Base-by-base conservation (phyloP, 225 moss, liverwort and hornwort species). In the Physcomitrium patens region DNA sequence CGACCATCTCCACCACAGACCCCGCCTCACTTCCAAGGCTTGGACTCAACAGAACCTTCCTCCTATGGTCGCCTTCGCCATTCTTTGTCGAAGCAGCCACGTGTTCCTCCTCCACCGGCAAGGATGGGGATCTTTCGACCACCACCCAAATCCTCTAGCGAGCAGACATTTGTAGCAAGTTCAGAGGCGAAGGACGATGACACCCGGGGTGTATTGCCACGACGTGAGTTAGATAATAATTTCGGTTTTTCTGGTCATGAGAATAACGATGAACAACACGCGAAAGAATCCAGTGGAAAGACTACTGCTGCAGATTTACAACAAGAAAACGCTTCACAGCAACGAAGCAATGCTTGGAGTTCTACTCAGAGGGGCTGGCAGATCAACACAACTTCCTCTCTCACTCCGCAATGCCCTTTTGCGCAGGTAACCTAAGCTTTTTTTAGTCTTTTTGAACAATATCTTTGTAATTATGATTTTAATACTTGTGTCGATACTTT, bases 71-170 rank as follows among this genome's bases (percentile, higher is more conserved):
- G 93, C 73, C 76, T 93, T 47, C 87, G 94, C 61, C 89, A 93
- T 69, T 91, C 94, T 57, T 80, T 95, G 72, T 78, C 91, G 15
- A 93, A 94, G 76, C 97, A 99, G 78, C 94, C 95, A 26, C 91
- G 90, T 14, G 94, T 90, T 56, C 97, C 93, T 14, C 97, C 91
- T 65, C 92, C 90, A 60, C 91, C 93, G 20, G 72, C 79, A 62
- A 89, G 81, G 76, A 70, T 84, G 69, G 83, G 82, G 53, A 78
- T 87, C 63, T 73, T 82, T 41, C 84, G 93, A 75, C 89, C 88
- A 52, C 83, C 88, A 56, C 73, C 78, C 56, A 89, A 87, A 83
- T 72, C 84, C 69, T 74, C 87, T 62, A 85, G 75, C 72, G 96
- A 92, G 62, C 89, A 89, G 58, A 69, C 82, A 5, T 85, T 71